Evolutionary conservation across 371 early-diverging fungal species (phyloP).

Genomic region (Lichtheimia ornata): DNA sequence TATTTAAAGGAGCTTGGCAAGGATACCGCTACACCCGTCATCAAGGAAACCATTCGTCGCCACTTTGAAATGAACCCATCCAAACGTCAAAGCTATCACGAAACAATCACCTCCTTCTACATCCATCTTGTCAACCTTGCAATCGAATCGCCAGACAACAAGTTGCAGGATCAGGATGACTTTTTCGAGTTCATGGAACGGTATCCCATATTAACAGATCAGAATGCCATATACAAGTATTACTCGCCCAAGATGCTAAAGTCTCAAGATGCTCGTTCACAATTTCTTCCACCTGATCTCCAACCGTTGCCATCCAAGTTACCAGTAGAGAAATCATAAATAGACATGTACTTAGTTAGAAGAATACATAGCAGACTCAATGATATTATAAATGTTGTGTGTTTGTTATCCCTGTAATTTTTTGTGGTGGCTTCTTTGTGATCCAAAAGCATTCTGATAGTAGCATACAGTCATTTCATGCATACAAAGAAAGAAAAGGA

Average conservation of each 20-base stretch:
- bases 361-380: neutral
- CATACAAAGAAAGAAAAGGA: neutral
- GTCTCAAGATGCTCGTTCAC: constrained; percentile 36
- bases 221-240: constrained; percentile 41
- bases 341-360: constrained; percentile 4
- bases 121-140: constrained; percentile 50
- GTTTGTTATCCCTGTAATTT: no score
- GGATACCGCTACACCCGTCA: constrained; percentile 38
- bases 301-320: constrained; percentile 35
- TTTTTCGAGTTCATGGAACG: constrained; percentile 55
- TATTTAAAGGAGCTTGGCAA: constrained; percentile 50
- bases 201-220: constrained; percentile 48
- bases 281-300: constrained; percentile 48
- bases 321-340: neutral
- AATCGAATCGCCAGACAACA: constrained; percentile 13
- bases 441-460: no score
- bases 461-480: no score
- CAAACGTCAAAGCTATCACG: constrained; percentile 47
- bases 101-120: constrained; percentile 62
- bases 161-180: constrained; percentile 36
- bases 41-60: constrained; percentile 43
- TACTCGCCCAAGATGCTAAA: constrained; percentile 47
- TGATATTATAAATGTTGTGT: neutral
- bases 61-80: constrained; percentile 48
- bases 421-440: neutral